phyloP scores from a whole-genome alignment of 2,329 filamentous ascomycete genomes.

The Mycocentrospora acerina region DNA sequence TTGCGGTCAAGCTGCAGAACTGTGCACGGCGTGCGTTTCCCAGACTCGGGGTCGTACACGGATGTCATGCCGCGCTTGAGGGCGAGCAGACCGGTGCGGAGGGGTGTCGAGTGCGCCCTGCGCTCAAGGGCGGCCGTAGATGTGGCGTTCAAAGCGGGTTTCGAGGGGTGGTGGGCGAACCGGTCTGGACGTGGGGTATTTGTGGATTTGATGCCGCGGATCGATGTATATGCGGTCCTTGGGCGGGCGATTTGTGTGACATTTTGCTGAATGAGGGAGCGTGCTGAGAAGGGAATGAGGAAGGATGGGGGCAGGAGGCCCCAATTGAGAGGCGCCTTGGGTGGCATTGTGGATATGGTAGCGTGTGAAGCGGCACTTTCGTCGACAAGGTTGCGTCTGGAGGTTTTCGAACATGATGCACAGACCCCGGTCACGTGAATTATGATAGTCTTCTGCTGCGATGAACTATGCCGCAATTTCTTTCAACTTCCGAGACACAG shows the following conservation, averaged over 20 bases:
- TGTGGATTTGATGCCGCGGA: conserved; percentile 57
- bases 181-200: conserved; percentile 52
- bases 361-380: background rate
- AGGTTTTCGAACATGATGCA: conserved; percentile 17
- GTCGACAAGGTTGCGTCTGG: conserved; percentile 10
- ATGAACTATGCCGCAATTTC: too few species aligned
- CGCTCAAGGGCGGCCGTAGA: conserved; percentile 61
- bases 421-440: conserved; percentile 4
- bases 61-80: conserved; percentile 97
- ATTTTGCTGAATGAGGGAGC: conserved; percentile 21
- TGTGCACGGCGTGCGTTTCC: conserved; percentile 79
- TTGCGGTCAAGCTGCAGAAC: conserved; percentile 92
- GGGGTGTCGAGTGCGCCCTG: conserved; percentile 58
- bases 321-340: conserved; percentile 38
- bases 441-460: too few species aligned
- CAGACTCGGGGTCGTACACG: conserved; percentile 74
- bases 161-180: conserved; percentile 55
- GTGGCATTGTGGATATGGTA: conserved; percentile 31
- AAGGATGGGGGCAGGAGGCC: conserved; percentile 30
- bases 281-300: conserved; percentile 31
- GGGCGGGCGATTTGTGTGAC: conserved; percentile 9
- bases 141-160: conserved; percentile 57
- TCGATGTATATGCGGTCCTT: conserved; percentile 22
- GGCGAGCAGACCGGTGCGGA: conserved; percentile 79
- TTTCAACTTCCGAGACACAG: too few species aligned